A percentile compares a stretch with the other conserved stretches of the same genome.
These are phyloP conservation scores for Gentiana straminea DNA, from an alignment of 257 asterid genomes.

Conservation along the genomic window DNA sequence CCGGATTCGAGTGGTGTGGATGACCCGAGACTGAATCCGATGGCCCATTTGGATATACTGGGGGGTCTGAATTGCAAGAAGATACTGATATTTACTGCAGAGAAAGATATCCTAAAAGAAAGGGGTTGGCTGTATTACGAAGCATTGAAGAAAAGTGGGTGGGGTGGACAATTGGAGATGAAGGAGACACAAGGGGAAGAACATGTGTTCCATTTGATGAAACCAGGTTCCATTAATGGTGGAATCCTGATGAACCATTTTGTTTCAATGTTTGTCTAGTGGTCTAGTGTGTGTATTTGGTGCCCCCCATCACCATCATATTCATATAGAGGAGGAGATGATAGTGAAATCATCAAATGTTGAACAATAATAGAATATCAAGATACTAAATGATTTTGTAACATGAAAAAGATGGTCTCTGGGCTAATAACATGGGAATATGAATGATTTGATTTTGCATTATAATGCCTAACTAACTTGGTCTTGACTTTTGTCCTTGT, in stretches of 20 bases:
- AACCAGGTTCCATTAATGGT: slow-evolving; percentile 16
- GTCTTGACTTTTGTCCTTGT: too few relatives aligned
- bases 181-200: slow-evolving; percentile 31
- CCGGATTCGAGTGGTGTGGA: slow-evolving; percentile 19
- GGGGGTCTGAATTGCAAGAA: slow-evolving; percentile 22
- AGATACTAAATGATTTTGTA: too few relatives aligned
- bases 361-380: too few relatives aligned
- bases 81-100: slow-evolving; percentile 41
- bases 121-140: slow-evolving; percentile 28
- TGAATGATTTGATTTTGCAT: too few relatives aligned
- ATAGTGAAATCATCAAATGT: too few relatives aligned
- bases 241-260: slow-evolving; percentile 22
- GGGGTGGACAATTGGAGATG: slow-evolving; percentile 35
- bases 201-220: slow-evolving; percentile 31
- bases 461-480: too few relatives aligned
- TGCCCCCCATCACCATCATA: too few relatives aligned
- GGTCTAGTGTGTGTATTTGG: too few relatives aligned
- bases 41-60: slow-evolving; percentile 18
- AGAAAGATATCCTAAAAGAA: slow-evolving; percentile 26
- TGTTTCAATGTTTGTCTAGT: not conserved
- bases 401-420: too few relatives aligned
- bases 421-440: too few relatives aligned
- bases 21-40: slow-evolving; percentile 35
- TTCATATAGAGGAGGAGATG: too few relatives aligned
- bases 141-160: slow-evolving; percentile 25